These are phyloP conservation scores for Hansenula sp. DNA, from an alignment of 1,139 yeast species.

Conservation along the genomic window DNA sequence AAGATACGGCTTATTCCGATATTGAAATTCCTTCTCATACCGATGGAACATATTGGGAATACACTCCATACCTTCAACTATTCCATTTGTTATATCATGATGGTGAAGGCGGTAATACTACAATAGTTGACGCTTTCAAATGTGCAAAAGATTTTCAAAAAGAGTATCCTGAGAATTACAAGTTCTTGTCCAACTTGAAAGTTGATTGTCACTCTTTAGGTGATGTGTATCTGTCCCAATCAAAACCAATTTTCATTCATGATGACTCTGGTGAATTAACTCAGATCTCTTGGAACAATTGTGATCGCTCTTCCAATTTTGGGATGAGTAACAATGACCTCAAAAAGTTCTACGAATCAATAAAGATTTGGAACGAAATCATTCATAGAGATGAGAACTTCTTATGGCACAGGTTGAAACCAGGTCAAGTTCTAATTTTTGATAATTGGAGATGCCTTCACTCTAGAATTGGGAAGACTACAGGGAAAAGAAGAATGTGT, in stretches of 20 bases:
- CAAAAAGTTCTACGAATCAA: constrained; percentile 56
- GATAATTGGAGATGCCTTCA: constrained; percentile 80
- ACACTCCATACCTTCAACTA: constrained; percentile 71
- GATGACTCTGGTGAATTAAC: constrained; percentile 49
- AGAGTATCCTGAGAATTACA: constrained; percentile 51
- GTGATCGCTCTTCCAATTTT: constrained; percentile 68
- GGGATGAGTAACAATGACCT: constrained; percentile 53
- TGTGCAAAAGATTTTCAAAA: constrained; percentile 51
- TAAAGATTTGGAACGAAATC: constrained; percentile 53
- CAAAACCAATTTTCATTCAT: constrained; percentile 59
- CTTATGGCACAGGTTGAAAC: constrained; percentile 53
- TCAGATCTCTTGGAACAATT: constrained; percentile 75
- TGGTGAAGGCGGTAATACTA: constrained; percentile 73
- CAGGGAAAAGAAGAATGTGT: constrained; percentile 71
- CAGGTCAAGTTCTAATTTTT: constrained; percentile 68
- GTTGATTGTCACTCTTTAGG: constrained; percentile 81
- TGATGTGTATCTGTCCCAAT: constrained; percentile 64
- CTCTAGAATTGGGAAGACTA: constrained; percentile 59
- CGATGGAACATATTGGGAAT: constrained; percentile 79
- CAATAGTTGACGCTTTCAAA: constrained; percentile 66
- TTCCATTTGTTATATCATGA: constrained; percentile 60
- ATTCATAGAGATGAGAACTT: constrained; percentile 52
- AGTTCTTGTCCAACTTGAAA: constrained; percentile 46
- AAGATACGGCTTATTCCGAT: constrained; percentile 75
- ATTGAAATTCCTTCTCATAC: constrained; percentile 67